Conservation (phyloP, 2,329 filamentous ascomycete species). For the Penicillium sp. region DNA sequence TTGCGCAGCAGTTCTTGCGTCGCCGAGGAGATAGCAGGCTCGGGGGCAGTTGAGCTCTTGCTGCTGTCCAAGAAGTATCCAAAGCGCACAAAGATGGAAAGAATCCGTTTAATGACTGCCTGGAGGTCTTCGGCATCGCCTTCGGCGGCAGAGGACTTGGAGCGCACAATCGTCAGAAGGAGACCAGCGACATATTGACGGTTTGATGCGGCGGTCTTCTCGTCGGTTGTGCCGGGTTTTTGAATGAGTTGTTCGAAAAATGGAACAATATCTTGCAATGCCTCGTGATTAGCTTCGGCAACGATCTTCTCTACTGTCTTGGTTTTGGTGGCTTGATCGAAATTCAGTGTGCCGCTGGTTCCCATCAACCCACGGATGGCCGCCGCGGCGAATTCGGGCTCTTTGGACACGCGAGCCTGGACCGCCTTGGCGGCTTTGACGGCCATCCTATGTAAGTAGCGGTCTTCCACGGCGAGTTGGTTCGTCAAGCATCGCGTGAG, state of each 20-base stretch:
- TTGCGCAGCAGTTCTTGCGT: slow-evolving; percentile 53
- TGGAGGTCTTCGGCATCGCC: slow-evolving; percentile 36
- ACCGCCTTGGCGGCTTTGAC: slow-evolving; percentile 70
- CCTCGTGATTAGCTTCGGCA: slow-evolving; percentile 53
- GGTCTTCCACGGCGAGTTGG: slow-evolving; percentile 71
- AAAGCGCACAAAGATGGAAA: slow-evolving; percentile 48
- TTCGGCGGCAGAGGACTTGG: slow-evolving; percentile 33
- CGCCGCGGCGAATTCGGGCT: slow-evolving; percentile 57
- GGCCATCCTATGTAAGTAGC: slow-evolving; percentile 76
- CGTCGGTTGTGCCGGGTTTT: slow-evolving; percentile 46
- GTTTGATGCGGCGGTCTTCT: slow-evolving; percentile 44
- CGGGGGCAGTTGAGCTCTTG: slow-evolving; percentile 32
- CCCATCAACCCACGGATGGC: slow-evolving; percentile 67
- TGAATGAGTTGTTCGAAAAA: slow-evolving; percentile 48
- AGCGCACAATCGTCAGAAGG: slow-evolving; percentile 50
- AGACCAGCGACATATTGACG: slow-evolving; percentile 52
- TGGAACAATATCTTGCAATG: slow-evolving; percentile 53
- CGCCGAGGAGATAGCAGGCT: slow-evolving; percentile 47
- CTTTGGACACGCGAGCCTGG: slow-evolving; percentile 59
- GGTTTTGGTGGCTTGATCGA: slow-evolving; percentile 80
- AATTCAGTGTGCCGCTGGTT: slow-evolving; percentile 67
- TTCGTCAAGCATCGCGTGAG: slow-evolving; percentile 78
- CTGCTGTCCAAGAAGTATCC: slow-evolving; percentile 48
- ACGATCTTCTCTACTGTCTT: slow-evolving; percentile 78
- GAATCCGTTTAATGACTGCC: slow-evolving; percentile 43